phyloP scores from a whole-genome alignment of 257 asterid genomes.

The Forsythia suspensa region DNA sequence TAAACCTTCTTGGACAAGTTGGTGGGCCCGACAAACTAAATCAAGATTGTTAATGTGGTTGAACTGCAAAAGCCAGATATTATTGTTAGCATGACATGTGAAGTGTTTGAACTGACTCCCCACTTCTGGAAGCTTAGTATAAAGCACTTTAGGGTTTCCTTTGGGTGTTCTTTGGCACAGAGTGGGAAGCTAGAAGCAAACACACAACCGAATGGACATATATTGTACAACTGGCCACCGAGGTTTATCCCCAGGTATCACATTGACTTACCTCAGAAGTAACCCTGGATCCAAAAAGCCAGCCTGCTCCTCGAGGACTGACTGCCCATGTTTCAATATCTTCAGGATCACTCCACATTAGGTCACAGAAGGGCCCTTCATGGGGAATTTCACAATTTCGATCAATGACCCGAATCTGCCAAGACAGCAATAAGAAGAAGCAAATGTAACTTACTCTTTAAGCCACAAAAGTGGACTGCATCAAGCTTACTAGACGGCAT shows the following conservation, averaged over 20 bases:
- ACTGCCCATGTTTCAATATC: constrained; percentile 99
- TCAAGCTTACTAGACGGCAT: background rate
- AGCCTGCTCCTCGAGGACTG: constrained; percentile 99
- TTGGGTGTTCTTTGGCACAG: background rate
- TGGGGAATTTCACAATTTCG: constrained; percentile 97
- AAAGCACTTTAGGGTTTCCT: constrained; percentile 2
- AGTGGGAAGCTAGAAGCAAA: background rate
- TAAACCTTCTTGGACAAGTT: constrained; percentile 98
- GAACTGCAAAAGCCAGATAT: constrained; percentile 54
- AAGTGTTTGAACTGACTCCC: background rate
- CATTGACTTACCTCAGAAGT: constrained; percentile 73
- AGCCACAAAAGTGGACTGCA: background rate
- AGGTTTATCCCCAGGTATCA: background rate
- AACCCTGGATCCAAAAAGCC: constrained; percentile 98
- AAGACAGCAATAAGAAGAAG: constrained; percentile 6
- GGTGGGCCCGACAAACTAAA: constrained; percentile 97
- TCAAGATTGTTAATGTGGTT: constrained; percentile 95
- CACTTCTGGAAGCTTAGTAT: background rate
- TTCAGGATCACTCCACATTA: constrained; percentile 99
- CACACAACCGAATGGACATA: background rate
- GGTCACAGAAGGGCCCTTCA: constrained; percentile 99
- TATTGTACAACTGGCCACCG: background rate
- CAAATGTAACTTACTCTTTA: background rate
- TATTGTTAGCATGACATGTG: constrained; percentile 7
- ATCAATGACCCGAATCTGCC: constrained; percentile 88